These are phyloP conservation scores for Cerioporus squamosus DNA, from an alignment of 1,284 basidiomycete genomes.

Conservation along the genomic window DNA sequence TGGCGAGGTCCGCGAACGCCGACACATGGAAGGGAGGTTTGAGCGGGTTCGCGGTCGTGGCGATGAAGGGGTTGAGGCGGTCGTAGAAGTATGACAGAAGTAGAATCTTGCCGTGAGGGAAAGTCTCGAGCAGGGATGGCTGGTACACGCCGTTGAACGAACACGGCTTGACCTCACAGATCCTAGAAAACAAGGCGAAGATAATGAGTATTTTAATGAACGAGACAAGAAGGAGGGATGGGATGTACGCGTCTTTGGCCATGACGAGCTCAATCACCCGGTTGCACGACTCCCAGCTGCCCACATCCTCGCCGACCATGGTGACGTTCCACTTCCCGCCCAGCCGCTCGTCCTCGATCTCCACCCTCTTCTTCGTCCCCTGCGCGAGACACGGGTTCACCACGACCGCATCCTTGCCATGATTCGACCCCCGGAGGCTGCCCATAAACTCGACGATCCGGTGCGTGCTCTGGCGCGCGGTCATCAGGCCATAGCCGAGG, in stretches of 20 bases:
- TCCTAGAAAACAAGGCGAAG: constrained; percentile 44
- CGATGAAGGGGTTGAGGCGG: constrained; percentile 83
- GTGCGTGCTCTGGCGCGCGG: constrained; percentile 86
- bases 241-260: constrained; percentile 91
- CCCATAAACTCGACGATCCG: constrained; percentile 90
- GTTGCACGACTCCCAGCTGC: constrained; percentile 87
- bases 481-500: constrained; percentile 96
- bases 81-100: constrained; percentile 98
- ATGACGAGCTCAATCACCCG: constrained; percentile 89
- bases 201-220: neutral
- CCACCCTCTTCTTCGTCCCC: constrained; percentile 67
- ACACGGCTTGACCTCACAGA: constrained; percentile 91
- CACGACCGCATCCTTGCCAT: constrained; percentile 47
- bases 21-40: constrained; percentile 55
- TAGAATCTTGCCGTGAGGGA: constrained; percentile 79
- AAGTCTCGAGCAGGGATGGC: constrained; percentile 91
- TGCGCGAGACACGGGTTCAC: constrained; percentile 83
- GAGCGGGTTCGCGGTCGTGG: constrained; percentile 37
- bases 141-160: constrained; percentile 99
- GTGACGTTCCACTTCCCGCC: constrained; percentile 63
- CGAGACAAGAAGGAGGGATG: neutral
- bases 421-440: constrained; percentile 42
- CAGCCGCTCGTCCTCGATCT: constrained; percentile 66
- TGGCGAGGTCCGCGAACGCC: constrained; percentile 68
- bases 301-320: constrained; percentile 82